Base-by-base conservation (phyloP, 1,139 yeast genomes). In the Waltiozyma sp. region DNA sequence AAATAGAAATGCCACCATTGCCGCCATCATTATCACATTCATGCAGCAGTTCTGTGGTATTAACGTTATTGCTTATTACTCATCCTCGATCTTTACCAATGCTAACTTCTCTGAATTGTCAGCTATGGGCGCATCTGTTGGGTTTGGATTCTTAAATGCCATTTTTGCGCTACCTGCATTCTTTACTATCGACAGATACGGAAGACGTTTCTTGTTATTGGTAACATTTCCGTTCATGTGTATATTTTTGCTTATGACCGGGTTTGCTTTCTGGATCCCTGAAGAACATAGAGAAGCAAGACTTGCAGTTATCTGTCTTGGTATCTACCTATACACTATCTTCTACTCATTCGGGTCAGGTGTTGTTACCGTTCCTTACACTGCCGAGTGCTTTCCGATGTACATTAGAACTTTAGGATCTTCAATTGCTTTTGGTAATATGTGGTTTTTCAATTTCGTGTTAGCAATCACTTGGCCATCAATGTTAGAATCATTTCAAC, bases 11-110 rank as follows among this genome's bases (percentile, higher is more conserved):
- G 95, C 91, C 45, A 77, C 87, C 11, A 55, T 80, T 45, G 95
- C 87, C 44, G 77, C 95, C 3, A 82, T 83, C 74, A 71, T 85
- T 49, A 84, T 80, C 49, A 86, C 87, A 79, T 82, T 85, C 59
- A 82, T 83, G 87, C 95, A 87, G 66, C 95, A 87, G 61, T 83
- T 87, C 67, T 86, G 95, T 64, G 95, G 95, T 57, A 80, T 87
- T 58, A 87, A 86, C 56, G 93, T 85, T 43, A 85, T 87, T 63
- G 93, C 95, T 19, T 81, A 82, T 62, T 83, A 81, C 60, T 78
- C 87, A 0, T 77, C 88, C 1, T 70, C 83, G 13, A 85, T 86
- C 49, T 86, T 86, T 62, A 63, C 72, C 38, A 71, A 79, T 42
- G 77, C 89, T 21, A 80, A 82, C 34, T 81, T 81, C 60, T 63